Percentiles rank a stretch among this genome's conserved stretches.
Conservation (phyloP, 345 rosid species). For the Firmiana major region DNA sequence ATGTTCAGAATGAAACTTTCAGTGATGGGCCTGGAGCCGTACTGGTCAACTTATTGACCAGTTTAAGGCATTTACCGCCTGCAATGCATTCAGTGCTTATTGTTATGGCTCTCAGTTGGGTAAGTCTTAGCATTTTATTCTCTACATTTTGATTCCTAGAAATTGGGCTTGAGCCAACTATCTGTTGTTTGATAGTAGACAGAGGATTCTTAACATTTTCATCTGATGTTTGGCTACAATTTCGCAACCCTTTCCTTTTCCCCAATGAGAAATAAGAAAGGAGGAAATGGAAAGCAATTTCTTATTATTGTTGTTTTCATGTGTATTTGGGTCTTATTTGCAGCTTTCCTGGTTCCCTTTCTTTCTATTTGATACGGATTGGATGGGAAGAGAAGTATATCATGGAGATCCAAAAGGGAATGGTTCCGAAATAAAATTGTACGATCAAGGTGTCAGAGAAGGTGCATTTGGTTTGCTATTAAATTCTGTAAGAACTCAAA, state of each 20-base stretch:
- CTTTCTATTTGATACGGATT: slow-evolving; percentile 94
- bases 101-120: slow-evolving; percentile 98
- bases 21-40: slow-evolving; percentile 89
- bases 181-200: neutral
- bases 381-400: slow-evolving; percentile 99
- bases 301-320: neutral
- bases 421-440: slow-evolving; percentile 46
- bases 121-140: slow-evolving; percentile 26
- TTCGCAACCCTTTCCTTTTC: too few relatives aligned
- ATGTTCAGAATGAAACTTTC: slow-evolving; percentile 41
- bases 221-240: neutral
- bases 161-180: neutral
- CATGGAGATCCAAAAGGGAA: slow-evolving; percentile 87
- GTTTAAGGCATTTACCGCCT: slow-evolving; percentile 90
- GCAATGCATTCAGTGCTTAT: slow-evolving; percentile 85
- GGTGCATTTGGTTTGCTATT: slow-evolving; percentile 99
- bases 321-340: slow-evolving; percentile 25
- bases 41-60: slow-evolving; percentile 80
- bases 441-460: slow-evolving; percentile 87
- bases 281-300: neutral
- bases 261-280: neutral
- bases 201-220: neutral
- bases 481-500: slow-evolving; percentile 89
- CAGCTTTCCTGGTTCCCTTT: slow-evolving; percentile 98
- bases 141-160: neutral